These are phyloP conservation scores for Suhomyces sp. DNA, from an alignment of 805 yeast genomes.

Conservation along the genomic window DNA sequence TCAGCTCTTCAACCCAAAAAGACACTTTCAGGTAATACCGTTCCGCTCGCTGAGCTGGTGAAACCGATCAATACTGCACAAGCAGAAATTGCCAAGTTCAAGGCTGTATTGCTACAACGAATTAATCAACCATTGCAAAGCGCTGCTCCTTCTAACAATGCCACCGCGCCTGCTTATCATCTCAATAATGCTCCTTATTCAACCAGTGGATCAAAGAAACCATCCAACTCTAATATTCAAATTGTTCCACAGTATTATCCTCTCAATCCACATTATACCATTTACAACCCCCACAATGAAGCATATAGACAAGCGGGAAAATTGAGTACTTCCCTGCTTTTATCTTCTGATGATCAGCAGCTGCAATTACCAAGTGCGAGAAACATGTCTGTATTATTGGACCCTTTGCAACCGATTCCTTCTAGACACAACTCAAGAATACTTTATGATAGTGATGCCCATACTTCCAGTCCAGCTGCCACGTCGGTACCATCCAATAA, in stretches of 20 bases:
- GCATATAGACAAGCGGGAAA: slow-evolving; percentile 4
- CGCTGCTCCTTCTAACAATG: background rate
- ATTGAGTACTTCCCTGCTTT: slow-evolving; percentile 4
- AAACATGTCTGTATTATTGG: slow-evolving; percentile 42
- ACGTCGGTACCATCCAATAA: background rate
- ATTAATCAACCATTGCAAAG: slow-evolving; percentile 5
- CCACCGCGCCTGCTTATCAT: slow-evolving; percentile 10
- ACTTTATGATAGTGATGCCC: slow-evolving; percentile 14
- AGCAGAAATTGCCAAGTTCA: slow-evolving; percentile 10
- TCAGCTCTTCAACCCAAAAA: slow-evolving; percentile 7
- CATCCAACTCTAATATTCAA: slow-evolving; percentile 18
- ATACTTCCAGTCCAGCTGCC: slow-evolving; percentile 17
- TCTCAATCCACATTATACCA: slow-evolving; percentile 34
- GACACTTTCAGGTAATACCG: background rate
- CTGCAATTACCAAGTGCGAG: slow-evolving; percentile 15
- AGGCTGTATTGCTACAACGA: slow-evolving; percentile 9
- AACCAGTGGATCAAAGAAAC: slow-evolving; percentile 9
- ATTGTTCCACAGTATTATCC: slow-evolving; percentile 38
- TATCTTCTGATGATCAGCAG: slow-evolving; percentile 3
- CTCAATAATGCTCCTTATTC: slow-evolving; percentile 7
- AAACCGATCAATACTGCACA: slow-evolving; percentile 2
- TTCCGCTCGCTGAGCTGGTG: background rate
- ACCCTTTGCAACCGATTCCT: slow-evolving; percentile 35
- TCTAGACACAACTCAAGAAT: slow-evolving; percentile 13
- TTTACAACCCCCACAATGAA: slow-evolving; percentile 23